Percentiles rank a stretch among this genome's conserved stretches.
Evolutionary conservation across 208 protist genomes (phyloP).

Genomic region (Sergeia podlipaevii): DNA sequence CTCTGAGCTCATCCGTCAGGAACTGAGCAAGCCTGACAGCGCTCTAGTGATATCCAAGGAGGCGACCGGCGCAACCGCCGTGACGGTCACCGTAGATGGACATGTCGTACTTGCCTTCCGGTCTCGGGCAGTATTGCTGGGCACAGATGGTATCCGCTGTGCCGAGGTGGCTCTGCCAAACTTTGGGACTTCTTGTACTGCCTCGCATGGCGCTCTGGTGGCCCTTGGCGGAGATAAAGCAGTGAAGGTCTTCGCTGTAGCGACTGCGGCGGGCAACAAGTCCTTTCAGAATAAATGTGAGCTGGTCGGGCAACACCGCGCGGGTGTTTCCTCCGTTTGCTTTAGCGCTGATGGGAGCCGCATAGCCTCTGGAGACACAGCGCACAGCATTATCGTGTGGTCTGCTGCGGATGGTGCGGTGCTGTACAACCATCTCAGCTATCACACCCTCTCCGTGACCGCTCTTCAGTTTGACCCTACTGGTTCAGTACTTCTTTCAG

Average conservation of each 20-base stretch:
- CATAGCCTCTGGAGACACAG: constrained; percentile 25
- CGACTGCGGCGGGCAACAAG: not conserved
- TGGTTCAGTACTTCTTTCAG: constrained; percentile 20
- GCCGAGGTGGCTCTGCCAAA: constrained; percentile 16
- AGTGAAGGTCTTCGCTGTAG: constrained; percentile 16
- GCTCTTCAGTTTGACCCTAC: constrained; percentile 17
- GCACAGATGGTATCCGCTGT: constrained; percentile 5
- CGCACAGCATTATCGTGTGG: constrained; percentile 38
- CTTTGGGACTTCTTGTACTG: constrained; percentile 25
- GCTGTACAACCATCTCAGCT: constrained; percentile 25
- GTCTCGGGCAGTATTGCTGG: constrained; percentile 10
- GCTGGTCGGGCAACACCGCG: constrained; percentile 19
- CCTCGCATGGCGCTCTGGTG: constrained; percentile 9
- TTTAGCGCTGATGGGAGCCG: constrained; percentile 13
- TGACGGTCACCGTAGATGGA: constrained; percentile 7
- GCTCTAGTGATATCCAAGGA: not conserved
- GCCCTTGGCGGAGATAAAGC: constrained; percentile 22
- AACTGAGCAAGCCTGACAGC: no score
- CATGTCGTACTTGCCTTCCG: constrained; percentile 9
- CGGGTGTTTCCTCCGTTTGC: constrained; percentile 20
- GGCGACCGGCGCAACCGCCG: not conserved
- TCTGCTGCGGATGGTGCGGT: constrained; percentile 17
- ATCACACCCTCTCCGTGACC: constrained; percentile 35
- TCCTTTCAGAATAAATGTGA: constrained; percentile 3
- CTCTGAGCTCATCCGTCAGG: no score